Conservation (phyloP, 2,329 filamentous ascomycete genomes). For the Amesomyces nigricolor region DNA sequence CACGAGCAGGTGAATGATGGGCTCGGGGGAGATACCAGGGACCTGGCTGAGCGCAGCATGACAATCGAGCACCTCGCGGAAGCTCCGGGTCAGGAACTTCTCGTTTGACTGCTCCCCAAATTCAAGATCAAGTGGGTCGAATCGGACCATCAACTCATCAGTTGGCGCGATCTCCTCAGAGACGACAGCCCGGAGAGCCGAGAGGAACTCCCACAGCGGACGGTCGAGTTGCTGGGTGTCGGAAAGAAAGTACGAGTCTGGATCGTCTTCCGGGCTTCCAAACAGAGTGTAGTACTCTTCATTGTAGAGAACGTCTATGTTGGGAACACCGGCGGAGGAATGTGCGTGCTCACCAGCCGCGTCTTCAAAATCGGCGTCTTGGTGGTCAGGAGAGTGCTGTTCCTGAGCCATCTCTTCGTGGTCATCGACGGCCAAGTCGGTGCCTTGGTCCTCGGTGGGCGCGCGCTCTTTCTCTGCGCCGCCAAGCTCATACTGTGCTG, state of each 20-base stretch:
- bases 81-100: conserved; percentile 23
- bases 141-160: conserved; percentile 47
- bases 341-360: conserved; percentile 13
- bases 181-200: conserved; percentile 42
- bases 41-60: conserved; percentile 18
- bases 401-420: conserved; percentile 8
- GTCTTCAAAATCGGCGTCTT: conserved; percentile 24
- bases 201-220: conserved; percentile 41
- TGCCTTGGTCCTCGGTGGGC: not conserved
- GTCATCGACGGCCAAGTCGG: not conserved
- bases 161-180: conserved; percentile 39
- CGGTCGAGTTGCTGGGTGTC: conserved; percentile 38
- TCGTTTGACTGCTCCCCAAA: conserved; percentile 38
- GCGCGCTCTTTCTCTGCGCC: conserved; percentile 3
- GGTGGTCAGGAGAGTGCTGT: conserved; percentile 1
- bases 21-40: conserved; percentile 4
- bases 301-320: conserved; percentile 31
- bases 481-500: conserved; percentile 1
- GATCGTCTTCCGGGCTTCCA: conserved; percentile 34
- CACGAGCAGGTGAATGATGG: conserved; percentile 22
- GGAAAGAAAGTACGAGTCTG: conserved; percentile 42
- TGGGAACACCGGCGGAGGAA: conserved; percentile 17
- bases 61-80: conserved; percentile 26
- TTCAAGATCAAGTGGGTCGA: conserved; percentile 49
- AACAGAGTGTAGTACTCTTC: conserved; percentile 32